Percentiles rank a stretch among this genome's conserved stretches.
phyloP scores from a whole-genome alignment of 2,329 filamentous ascomycete species.

The Blastomyces gilchristii region DNA sequence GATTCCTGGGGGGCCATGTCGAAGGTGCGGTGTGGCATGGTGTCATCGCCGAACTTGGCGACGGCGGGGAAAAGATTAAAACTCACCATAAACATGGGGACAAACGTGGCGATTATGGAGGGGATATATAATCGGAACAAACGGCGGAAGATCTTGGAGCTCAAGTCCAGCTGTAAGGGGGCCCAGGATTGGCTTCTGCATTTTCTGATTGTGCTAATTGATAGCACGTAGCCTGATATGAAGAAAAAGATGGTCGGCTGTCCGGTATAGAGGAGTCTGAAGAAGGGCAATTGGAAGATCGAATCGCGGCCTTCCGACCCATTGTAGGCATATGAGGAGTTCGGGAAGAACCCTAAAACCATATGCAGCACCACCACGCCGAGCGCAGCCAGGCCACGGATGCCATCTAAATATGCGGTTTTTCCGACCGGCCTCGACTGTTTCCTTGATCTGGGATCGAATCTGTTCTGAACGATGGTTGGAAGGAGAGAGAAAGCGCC shows the following conservation, averaged over 20 bases:
- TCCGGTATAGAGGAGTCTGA: conserved; percentile 36
- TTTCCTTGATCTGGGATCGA: neutral
- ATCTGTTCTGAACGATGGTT: conserved; percentile 1
- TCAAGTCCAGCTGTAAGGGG: conserved; percentile 30
- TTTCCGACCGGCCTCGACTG: conserved; percentile 6
- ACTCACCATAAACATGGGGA: conserved; percentile 34
- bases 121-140: conserved; percentile 36
- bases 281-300: conserved; percentile 33
- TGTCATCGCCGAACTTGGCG: conserved; percentile 25
- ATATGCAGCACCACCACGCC: conserved; percentile 14
- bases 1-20: conserved; percentile 38
- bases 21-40: conserved; percentile 26
- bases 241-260: conserved; percentile 41
- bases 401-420: conserved; percentile 22
- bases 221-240: conserved; percentile 40
- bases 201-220: conserved; percentile 33
- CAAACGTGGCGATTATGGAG: conserved; percentile 29
- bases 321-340: conserved; percentile 13
- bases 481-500: neutral
- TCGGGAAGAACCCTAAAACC: conserved; percentile 12
- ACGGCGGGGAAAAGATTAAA: conserved; percentile 34
- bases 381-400: conserved; percentile 21
- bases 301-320: conserved; percentile 11
- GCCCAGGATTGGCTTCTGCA: conserved; percentile 31
- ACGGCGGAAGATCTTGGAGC: conserved; percentile 37